Evolutionary conservation across 805 yeast genomes (phyloP).

Genomic region (Ogataea paradorogensis): DNA sequence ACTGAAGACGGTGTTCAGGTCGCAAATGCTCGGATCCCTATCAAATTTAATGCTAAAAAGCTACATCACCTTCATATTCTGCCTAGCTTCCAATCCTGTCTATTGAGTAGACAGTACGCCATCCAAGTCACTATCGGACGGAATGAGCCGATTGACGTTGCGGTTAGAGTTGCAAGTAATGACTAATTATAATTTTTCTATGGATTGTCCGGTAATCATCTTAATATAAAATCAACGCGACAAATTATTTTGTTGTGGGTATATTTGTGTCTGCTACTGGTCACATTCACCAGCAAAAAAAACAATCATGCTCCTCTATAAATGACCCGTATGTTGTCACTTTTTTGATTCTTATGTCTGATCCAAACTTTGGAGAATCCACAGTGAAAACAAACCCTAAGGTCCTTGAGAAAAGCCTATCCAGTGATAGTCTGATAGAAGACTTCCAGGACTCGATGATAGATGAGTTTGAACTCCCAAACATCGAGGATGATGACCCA

Average conservation of each 20-base stretch:
- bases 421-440: slow-evolving; percentile 18
- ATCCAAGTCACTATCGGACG: slow-evolving; percentile 14
- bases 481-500: slow-evolving; percentile 11
- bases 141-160: slow-evolving; percentile 1
- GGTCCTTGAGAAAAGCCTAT: slow-evolving; percentile 5
- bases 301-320: not conserved
- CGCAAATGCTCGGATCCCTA: slow-evolving; percentile 9
- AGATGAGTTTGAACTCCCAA: slow-evolving; percentile 17
- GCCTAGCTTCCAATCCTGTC: slow-evolving; percentile 64
- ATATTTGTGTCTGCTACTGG: not conserved
- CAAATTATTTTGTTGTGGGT: not conserved
- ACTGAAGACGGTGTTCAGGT: slow-evolving; percentile 1
- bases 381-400: not conserved
- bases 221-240: not conserved
- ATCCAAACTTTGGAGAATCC: not conserved
- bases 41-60: slow-evolving; percentile 2
- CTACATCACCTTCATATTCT: slow-evolving; percentile 48
- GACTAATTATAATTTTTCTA: not conserved
- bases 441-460: slow-evolving; percentile 14
- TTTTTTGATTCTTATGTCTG: not conserved
- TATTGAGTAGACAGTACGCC: slow-evolving; percentile 56
- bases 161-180: slow-evolving; percentile 5
- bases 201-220: too few species aligned
- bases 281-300: slow-evolving; percentile 4
- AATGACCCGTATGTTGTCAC: not conserved